Evolutionary conservation across 108 stramenopile species (phyloP).

Genomic region (Chaetoceros tenuissimus): DNA sequence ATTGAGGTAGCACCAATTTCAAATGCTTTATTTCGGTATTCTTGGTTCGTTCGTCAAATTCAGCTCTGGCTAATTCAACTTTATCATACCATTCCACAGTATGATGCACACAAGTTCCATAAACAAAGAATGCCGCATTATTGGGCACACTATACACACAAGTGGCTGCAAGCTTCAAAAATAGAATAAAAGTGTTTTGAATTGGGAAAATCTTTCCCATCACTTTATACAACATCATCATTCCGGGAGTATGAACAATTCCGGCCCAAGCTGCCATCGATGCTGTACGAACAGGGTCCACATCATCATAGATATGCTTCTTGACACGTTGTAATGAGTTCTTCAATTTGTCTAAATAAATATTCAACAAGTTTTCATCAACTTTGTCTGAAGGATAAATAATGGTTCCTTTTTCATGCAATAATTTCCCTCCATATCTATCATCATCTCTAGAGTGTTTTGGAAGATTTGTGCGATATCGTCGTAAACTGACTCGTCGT

Average conservation of each 20-base stretch:
- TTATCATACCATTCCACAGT: constrained; percentile 10
- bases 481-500: no score
- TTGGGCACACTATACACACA: constrained; percentile 15
- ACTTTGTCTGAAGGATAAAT: background rate
- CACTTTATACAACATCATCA: constrained; percentile 13
- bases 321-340: no score
- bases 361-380: no score
- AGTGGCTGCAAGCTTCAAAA: no score
- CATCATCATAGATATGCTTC: no score
- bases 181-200: constrained; percentile 8
- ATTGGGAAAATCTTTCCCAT: constrained; percentile 18
- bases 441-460: no score
- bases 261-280: constrained; percentile 30
- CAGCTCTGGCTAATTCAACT: background rate
- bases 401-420: background rate
- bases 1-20: background rate
- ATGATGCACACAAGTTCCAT: constrained; percentile 25
- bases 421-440: background rate
- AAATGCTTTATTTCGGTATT: background rate
- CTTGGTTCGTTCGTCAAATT: no score
- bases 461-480: no score
- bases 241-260: constrained; percentile 16
- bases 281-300: constrained; percentile 20
- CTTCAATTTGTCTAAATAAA: no score
- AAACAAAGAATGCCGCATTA: constrained; percentile 32